Conservation (phyloP, 345 rosid species). For the Carallia brachiata region DNA sequence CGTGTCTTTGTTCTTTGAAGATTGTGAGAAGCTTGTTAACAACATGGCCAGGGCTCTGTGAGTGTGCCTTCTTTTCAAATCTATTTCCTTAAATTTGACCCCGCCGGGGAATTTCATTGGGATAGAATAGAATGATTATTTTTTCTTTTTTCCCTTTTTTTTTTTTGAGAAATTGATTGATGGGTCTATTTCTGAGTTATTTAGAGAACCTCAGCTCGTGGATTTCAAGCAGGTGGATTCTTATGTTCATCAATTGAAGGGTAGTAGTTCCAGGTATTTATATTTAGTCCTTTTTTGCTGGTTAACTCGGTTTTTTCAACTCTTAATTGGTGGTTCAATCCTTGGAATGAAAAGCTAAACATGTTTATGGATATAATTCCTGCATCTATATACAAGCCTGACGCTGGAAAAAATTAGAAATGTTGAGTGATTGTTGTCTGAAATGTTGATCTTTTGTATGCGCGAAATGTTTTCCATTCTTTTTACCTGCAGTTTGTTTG, state of each 20-base stretch:
- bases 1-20: constrained; percentile 72
- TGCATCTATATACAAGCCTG: no score
- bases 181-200: not conserved
- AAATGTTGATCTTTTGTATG: not conserved
- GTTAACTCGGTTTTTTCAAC: not conserved
- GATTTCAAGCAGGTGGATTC: constrained; percentile 77
- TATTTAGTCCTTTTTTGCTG: not conserved
- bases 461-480: not conserved
- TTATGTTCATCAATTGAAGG: constrained; percentile 88
- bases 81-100: not conserved
- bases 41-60: constrained; percentile 66
- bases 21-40: constrained; percentile 64
- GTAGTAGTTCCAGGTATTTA: constrained; percentile 90
- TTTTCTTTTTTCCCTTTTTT: not conserved
- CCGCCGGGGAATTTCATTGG: no score
- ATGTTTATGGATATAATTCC: not conserved
- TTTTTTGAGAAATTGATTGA: constrained; percentile 9
- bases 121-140: not conserved
- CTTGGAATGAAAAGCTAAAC: not conserved
- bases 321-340: not conserved
- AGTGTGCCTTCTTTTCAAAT: constrained; percentile 27
- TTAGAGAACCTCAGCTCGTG: constrained; percentile 52
- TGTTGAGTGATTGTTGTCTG: not conserved
- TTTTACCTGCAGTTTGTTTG: not conserved
- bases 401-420: not conserved